Percentiles rank a stretch among this genome's conserved stretches.
These are phyloP conservation scores for Diaporthe citriasiana DNA, from an alignment of 2,329 filamentous ascomycete species.

Conservation along the genomic window DNA sequence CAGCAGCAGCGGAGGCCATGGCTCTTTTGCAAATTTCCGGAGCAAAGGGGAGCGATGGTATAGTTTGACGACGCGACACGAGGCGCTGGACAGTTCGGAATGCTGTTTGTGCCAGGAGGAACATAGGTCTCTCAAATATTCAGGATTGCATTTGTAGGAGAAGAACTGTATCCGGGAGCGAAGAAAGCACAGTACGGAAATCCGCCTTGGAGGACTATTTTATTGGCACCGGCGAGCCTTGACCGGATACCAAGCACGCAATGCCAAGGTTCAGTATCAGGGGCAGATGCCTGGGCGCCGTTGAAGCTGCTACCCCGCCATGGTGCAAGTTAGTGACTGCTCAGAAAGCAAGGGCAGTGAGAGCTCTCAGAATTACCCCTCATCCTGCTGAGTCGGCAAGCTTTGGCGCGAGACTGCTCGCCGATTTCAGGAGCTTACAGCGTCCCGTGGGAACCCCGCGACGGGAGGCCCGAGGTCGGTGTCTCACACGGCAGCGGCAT, in stretches of 20 bases:
- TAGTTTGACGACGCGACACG: conserved; percentile 10
- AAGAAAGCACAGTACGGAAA: conserved; percentile 18
- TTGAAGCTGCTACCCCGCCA: conserved; percentile 28
- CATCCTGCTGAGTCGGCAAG: conserved; percentile 18
- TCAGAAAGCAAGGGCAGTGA: conserved; percentile 14
- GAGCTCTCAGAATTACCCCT: conserved; percentile 11
- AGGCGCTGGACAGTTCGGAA: conserved; percentile 37
- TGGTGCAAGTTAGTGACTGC: conserved; percentile 23
- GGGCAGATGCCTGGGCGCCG: conserved; percentile 15
- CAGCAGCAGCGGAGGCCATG: conserved; percentile 74
- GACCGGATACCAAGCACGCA: conserved; percentile 38
- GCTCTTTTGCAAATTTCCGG: conserved; percentile 45
- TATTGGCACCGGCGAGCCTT: conserved; percentile 21
- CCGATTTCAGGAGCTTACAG: neutral
- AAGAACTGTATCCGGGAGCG: neutral
- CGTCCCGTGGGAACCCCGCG: neutral
- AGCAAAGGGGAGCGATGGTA: conserved; percentile 3
- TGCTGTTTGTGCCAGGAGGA: conserved; percentile 29
- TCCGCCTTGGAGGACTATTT: neutral
- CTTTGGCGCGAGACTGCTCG: neutral
- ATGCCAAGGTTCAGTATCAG: conserved; percentile 18
- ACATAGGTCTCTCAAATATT: conserved; percentile 34
- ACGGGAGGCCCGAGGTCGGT: neutral
- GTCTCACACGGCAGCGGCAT: neutral
- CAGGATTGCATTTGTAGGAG: neutral